These are phyloP conservation scores for Sphaerulina vaccinii DNA, from an alignment of 2,329 filamentous ascomycete species.

Conservation along the genomic window DNA sequence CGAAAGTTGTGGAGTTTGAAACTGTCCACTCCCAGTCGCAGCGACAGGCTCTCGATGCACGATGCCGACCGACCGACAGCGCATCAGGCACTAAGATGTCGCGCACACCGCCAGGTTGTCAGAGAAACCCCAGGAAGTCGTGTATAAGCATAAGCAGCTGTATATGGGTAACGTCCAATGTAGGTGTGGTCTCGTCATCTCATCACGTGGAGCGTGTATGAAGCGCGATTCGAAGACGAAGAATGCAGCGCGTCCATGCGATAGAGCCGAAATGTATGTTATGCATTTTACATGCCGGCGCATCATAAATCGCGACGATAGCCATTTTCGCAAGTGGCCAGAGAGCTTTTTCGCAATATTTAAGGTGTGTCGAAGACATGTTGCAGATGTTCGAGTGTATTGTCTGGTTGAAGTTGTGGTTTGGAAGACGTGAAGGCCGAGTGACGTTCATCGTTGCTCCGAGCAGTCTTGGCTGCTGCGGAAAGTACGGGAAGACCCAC, in stretches of 20 bases:
- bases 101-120: constrained; percentile 9
- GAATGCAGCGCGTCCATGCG: neutral
- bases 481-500: neutral
- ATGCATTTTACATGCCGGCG: neutral
- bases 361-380: neutral
- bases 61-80: constrained; percentile 11
- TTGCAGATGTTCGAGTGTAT: neutral
- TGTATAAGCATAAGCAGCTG: neutral
- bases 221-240: neutral
- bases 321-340: neutral
- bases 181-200: neutral
- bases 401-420: neutral
- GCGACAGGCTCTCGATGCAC: constrained; percentile 10
- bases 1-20: constrained; percentile 16
- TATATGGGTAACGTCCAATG: neutral
- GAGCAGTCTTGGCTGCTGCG: no score
- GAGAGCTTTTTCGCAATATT: neutral
- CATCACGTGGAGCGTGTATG: neutral
- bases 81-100: constrained; percentile 1
- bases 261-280: neutral
- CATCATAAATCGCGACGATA: neutral
- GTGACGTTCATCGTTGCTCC: neutral
- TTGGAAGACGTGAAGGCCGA: neutral
- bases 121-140: neutral
- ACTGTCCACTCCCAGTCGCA: constrained; percentile 6